Evolutionary conservation across 495 filamentous ascomycete species (phyloP).

Genomic region (Cudoniella acicularis): DNA sequence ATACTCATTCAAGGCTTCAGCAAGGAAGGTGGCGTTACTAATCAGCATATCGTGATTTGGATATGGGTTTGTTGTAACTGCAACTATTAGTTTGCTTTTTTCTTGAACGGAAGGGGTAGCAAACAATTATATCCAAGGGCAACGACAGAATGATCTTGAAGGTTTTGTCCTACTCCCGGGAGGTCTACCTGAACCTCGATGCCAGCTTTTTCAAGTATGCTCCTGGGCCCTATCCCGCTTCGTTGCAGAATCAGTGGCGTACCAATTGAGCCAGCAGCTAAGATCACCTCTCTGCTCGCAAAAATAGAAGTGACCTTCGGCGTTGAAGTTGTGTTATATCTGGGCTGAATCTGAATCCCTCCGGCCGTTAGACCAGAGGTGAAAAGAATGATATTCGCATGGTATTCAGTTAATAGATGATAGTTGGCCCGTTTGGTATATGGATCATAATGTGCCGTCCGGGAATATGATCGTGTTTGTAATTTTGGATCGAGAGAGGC

Average conservation of each 20-base stretch:
- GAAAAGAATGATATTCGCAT: not conserved
- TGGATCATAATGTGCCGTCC: not conserved
- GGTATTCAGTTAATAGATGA: not conserved
- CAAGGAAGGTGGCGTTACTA: slow-evolving; percentile 1
- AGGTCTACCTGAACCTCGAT: slow-evolving; percentile 52
- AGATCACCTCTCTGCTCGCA: slow-evolving; percentile 7
- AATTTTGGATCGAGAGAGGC: not conserved
- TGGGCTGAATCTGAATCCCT: not conserved
- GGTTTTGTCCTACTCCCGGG: slow-evolving; percentile 57
- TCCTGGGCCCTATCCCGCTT: slow-evolving; percentile 11
- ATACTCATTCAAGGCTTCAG: not conserved
- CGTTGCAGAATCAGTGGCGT: slow-evolving; percentile 8
- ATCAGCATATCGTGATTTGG: not conserved
- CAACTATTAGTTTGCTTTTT: not conserved
- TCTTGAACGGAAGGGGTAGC: not conserved
- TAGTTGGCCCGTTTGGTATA: not conserved
- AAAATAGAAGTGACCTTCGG: not conserved
- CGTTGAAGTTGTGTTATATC: not conserved
- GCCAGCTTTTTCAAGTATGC: slow-evolving; percentile 40
- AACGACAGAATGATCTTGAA: slow-evolving; percentile 48
- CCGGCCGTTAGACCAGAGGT: not conserved
- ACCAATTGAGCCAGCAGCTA: slow-evolving; percentile 1
- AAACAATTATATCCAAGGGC: not conserved
- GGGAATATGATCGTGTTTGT: not conserved
- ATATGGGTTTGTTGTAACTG: not conserved